Percentiles rank a stretch among this genome's conserved stretches.
Evolutionary conservation across 2,329 filamentous ascomycete species (phyloP).

Genomic region (Tolypocladium ophioglossoides): DNA sequence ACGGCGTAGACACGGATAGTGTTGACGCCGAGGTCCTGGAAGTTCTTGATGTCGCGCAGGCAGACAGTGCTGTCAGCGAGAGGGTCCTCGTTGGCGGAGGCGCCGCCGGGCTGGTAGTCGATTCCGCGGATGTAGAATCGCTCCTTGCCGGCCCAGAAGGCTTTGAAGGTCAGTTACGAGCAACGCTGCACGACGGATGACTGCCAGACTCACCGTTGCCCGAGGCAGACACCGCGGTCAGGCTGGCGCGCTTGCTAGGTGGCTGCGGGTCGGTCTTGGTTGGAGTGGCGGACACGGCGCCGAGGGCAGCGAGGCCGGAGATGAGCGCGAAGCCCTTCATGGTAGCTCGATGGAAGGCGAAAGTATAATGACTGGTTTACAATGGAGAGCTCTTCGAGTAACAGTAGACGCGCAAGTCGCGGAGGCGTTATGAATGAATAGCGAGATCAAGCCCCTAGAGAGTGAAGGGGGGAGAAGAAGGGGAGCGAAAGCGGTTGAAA

Average conservation of each 20-base stretch:
- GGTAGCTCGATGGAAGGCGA: constrained; percentile 14
- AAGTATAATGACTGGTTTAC: not conserved
- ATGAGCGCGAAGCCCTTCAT: constrained; percentile 41
- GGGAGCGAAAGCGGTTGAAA: constrained; percentile 5
- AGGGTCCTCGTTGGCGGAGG: constrained; percentile 53
- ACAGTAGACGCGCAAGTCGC: not conserved
- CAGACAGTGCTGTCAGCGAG: constrained; percentile 62
- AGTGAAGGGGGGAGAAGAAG: constrained; percentile 9
- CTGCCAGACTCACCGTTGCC: constrained; percentile 42
- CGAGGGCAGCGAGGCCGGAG: constrained; percentile 36
- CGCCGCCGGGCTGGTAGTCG: constrained; percentile 54
- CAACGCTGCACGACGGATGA: not conserved
- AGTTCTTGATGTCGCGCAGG: constrained; percentile 69
- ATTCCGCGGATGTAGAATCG: constrained; percentile 52
- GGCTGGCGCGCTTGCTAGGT: constrained; percentile 37
- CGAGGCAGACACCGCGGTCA: constrained; percentile 40
- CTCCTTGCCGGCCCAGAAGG: constrained; percentile 41
- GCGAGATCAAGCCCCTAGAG: constrained; percentile 7
- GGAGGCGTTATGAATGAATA: constrained; percentile 1
- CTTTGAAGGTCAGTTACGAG: constrained; percentile 18
- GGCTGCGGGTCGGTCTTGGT: constrained; percentile 37
- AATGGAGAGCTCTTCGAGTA: not conserved
- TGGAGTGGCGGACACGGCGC: constrained; percentile 34
- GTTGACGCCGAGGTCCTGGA: constrained; percentile 82
- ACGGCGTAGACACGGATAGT: constrained; percentile 87